Evolutionary conservation across 371 early-diverging fungal genomes (phyloP).

Genomic region (Mucor racemosus): DNA sequence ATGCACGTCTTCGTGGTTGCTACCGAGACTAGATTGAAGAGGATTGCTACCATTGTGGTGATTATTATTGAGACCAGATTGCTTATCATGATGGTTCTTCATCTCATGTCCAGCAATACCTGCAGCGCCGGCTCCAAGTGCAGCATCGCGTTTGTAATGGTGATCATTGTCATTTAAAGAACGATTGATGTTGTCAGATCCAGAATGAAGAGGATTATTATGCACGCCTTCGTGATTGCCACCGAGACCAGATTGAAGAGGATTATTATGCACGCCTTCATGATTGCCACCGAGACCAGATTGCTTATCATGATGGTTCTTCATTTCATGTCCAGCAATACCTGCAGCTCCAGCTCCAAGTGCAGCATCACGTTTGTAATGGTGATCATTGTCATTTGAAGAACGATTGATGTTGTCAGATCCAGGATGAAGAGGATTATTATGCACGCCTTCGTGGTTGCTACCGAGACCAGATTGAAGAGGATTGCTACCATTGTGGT

Average conservation of each 20-base stretch:
- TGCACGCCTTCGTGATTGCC: too few species aligned
- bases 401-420: background rate
- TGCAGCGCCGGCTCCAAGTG: constrained; percentile 20
- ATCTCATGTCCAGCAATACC: constrained; percentile 19
- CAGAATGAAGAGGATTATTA: background rate
- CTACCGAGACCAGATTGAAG: background rate
- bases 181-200: background rate
- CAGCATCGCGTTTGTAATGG: constrained; percentile 21
- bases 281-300: too few species aligned
- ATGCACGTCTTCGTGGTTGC: background rate
- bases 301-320: constrained; percentile 13
- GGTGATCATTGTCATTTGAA: background rate
- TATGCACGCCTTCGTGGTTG: background rate
- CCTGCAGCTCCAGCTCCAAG: constrained; percentile 21
- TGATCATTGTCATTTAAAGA: constrained; percentile 2
- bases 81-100: constrained; percentile 16
- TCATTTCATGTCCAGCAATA: constrained; percentile 15
- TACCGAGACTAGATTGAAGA: background rate
- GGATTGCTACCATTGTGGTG: background rate
- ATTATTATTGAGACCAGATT: background rate
- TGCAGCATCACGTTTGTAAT: constrained; percentile 17
- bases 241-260: too few species aligned
- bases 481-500: background rate
- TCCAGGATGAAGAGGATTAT: background rate
- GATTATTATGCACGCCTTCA: too few species aligned